Base-by-base conservation (phyloP, 305 asterid species). In the Caryopteris hybrid region DNA sequence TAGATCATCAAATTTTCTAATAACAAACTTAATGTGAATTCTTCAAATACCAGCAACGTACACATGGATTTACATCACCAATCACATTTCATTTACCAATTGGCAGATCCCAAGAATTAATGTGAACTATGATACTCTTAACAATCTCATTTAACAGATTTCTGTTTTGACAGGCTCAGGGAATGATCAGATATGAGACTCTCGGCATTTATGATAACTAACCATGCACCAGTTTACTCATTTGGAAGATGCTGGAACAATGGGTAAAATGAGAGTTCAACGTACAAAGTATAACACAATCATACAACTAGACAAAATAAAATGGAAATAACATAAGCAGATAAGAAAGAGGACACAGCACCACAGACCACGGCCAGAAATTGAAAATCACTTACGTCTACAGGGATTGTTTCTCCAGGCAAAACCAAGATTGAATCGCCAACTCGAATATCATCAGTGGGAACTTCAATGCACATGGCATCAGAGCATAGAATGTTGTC, bases 391-490 rank as follows among this genome's bases (percentile, higher is more conserved):
- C 98, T 89, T 80, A 94, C 99, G 83, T 94, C 99, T 50, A 94
- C 96, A 48, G 99, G 95, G 66, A 94, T 83, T 71, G 96, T 94
- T 86, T 94, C 98, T 66, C 99, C 96, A 60, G 99, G 97, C 79
- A 94, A 84, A 80, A 94, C 99, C 84, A 91, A 79, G 73, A 93
- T 68, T 36, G 89, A 73, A 73, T 94, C 99, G 48, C 96, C 96
- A 59, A 88, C 84, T 48, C 91, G 88, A 73, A 91, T 78, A 68
- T 91, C 96, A 80, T 94, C 99, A 9, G 97, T 94, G 60, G 97
- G 95, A 74, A 94, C 99, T 87, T 88, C 96, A 70, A 87, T 72
- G 72, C 91, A 85, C 80, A 93, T 83, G 50, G 96, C 92, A 82
- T 89, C 96, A 64, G 92, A 70, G 74, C 93, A 59, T 52, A 91